phyloP scores from a whole-genome alignment of 306 rosid genomes.

The Lablab purpureus region DNA sequence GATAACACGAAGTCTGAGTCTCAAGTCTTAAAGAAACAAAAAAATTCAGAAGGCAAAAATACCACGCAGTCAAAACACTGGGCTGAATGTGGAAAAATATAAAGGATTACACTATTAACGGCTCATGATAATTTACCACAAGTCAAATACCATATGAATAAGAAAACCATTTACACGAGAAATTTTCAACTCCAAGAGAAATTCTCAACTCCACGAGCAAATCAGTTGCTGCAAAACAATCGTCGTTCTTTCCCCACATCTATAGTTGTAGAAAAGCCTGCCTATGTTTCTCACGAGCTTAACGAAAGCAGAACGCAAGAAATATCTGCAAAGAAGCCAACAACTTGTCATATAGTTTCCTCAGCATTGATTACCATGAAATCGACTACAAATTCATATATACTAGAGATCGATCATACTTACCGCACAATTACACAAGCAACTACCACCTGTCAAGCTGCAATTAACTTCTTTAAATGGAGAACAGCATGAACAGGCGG shows the following conservation, averaged over 20 bases:
- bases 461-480: constrained; percentile 60
- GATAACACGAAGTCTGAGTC: constrained; percentile 1
- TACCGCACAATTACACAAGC: constrained; percentile 66
- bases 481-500: constrained; percentile 76
- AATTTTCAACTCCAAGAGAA: constrained; percentile 41
- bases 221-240: constrained; percentile 55
- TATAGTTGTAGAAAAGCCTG: constrained; percentile 57
- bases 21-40: constrained; percentile 23
- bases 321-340: constrained; percentile 57
- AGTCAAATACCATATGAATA: constrained; percentile 38
- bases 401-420: background rate
- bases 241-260: constrained; percentile 43
- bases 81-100: background rate
- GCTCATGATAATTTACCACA: constrained; percentile 39
- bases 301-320: constrained; percentile 58
- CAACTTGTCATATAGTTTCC: constrained; percentile 13
- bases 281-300: constrained; percentile 63
- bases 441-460: constrained; percentile 69
- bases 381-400: background rate
- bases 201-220: constrained; percentile 41
- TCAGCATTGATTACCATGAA: background rate
- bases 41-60: background rate
- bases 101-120: background rate
- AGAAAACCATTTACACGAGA: constrained; percentile 45
- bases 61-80: constrained; percentile 33